Evolutionary conservation across 2,329 filamentous ascomycete species (phyloP).

Genomic region (Chaetomium sp.): DNA sequence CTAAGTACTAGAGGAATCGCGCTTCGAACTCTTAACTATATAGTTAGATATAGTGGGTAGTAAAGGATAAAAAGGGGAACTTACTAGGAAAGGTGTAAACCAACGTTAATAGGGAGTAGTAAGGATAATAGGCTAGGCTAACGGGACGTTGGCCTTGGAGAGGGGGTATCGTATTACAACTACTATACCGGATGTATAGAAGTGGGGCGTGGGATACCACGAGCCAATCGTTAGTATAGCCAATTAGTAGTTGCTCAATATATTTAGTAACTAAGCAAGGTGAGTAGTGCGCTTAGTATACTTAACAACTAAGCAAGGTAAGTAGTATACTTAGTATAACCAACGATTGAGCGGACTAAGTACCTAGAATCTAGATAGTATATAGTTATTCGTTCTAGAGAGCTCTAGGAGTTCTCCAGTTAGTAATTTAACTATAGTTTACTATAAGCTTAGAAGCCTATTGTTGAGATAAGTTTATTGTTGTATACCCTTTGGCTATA

Average conservation of each 20-base stretch:
- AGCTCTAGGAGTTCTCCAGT: conserved; percentile 2
- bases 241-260: background rate
- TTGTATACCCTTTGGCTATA: background rate
- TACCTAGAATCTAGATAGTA: background rate
- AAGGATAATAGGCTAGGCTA: no score
- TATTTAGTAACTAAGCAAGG: background rate
- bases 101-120: background rate
- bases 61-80: no score
- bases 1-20: no score
- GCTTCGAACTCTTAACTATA: no score
- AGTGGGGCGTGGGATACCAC: background rate
- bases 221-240: background rate
- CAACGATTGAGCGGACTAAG: no score
- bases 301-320: background rate
- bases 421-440: background rate
- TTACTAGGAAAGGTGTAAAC: no score
- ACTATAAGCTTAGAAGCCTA: background rate
- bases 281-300: background rate
- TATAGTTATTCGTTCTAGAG: conserved; percentile 3
- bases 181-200: background rate
- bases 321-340: background rate
- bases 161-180: no score
- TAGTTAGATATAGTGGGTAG: no score
- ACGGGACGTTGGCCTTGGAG: no score
- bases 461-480: background rate